A percentile compares a stretch with the other conserved stretches of the same genome.
phyloP scores from a whole-genome alignment of 441 rosid genomes.

The Croton laevigatus region DNA sequence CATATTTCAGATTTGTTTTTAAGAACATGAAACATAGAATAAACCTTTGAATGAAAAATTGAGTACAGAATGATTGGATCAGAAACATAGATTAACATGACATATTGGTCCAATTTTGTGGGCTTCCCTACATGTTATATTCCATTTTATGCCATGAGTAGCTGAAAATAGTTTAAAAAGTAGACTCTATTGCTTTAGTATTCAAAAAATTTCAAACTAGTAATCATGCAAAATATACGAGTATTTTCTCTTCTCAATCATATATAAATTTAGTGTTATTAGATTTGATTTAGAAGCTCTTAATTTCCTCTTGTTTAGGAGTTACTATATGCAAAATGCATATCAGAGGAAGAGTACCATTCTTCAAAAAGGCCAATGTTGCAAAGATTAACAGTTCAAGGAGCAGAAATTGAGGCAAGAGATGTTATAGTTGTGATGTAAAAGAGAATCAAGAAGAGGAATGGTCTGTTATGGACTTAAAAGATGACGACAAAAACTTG shows the following conservation, averaged over 20 bases:
- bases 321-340: conserved; percentile 64
- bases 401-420: conserved; percentile 61
- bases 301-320: conserved; percentile 33
- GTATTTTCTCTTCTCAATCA: not conserved
- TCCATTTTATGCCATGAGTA: not conserved
- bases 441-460: conserved; percentile 50
- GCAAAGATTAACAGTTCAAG: conserved; percentile 66
- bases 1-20: not conserved
- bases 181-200: not conserved
- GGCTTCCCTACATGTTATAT: not conserved
- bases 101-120: not conserved
- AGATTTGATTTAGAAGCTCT: too few species aligned
- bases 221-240: not conserved
- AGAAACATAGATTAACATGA: not conserved
- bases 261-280: not conserved
- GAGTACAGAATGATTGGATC: not conserved
- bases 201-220: not conserved
- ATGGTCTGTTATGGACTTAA: conserved; percentile 68
- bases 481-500: conserved; percentile 46
- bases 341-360: conserved; percentile 64
- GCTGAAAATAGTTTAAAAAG: not conserved
- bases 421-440: conserved; percentile 40
- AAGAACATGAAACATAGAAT: not conserved
- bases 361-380: conserved; percentile 67
- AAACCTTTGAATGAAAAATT: not conserved